Evolutionary conservation across 306 rosid species (phyloP).

Genomic region (Rosa rugosa): DNA sequence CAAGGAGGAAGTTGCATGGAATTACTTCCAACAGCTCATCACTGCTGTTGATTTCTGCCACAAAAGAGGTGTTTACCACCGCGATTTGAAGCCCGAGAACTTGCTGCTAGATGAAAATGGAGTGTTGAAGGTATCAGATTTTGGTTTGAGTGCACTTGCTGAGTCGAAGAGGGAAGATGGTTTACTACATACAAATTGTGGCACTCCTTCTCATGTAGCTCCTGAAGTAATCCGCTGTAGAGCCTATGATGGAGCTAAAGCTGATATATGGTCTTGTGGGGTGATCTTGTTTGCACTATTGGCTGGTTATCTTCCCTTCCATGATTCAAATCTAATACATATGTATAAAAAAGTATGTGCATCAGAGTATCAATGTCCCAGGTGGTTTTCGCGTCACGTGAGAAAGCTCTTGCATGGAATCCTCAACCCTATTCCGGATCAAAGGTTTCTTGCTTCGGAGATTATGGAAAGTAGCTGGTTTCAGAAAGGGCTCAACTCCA

Average conservation of each 20-base stretch:
- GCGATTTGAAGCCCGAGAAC: conserved; percentile 61
- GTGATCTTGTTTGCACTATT: conserved; percentile 50
- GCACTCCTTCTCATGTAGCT: conserved; percentile 61
- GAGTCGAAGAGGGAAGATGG: conserved; percentile 44
- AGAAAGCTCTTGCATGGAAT: conserved; percentile 38
- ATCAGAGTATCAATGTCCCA: conserved; percentile 44
- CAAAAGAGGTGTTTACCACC: conserved; percentile 58
- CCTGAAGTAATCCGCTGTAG: conserved; percentile 47
- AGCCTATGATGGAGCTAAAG: conserved; percentile 63
- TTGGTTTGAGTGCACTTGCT: conserved; percentile 54
- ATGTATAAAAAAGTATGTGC: conserved; percentile 45
- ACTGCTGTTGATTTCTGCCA: conserved; percentile 59
- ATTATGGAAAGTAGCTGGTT: conserved; percentile 45
- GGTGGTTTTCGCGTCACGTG: conserved; percentile 42
- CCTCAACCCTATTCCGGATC: conserved; percentile 46
- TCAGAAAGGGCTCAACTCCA: conserved; percentile 35
- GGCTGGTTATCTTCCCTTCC: conserved; percentile 53
- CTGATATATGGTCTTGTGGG: conserved; percentile 65
- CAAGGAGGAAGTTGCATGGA: conserved; percentile 45
- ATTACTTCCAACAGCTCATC: conserved; percentile 47
- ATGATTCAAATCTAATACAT: conserved; percentile 38
- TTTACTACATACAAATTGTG: conserved; percentile 49
- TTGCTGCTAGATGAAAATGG: conserved; percentile 55
- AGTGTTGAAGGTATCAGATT: conserved; percentile 47
- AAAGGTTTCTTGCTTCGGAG: conserved; percentile 42